Evolutionary conservation across 257 asterid genomes (phyloP).

Genomic region (Echites panduratus): DNA sequence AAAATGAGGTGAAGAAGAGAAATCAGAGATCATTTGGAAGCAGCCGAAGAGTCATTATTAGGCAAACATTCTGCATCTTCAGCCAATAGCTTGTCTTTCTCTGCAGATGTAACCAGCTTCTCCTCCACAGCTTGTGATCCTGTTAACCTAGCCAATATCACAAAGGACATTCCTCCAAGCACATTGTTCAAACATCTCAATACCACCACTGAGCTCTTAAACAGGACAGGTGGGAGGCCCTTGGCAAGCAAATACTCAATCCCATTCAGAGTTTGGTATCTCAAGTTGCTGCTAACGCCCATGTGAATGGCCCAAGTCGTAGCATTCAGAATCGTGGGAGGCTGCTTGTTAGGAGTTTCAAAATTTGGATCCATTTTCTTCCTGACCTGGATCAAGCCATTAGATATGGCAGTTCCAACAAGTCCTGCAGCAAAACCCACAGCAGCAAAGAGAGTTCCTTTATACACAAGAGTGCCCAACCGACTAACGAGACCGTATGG

Average conservation of each 20-base stretch:
- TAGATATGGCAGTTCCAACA: conserved; percentile 76
- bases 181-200: conserved; percentile 80
- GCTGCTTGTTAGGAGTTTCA: conserved; percentile 81
- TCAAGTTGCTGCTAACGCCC: conserved; percentile 76
- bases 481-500: conserved; percentile 45
- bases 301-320: conserved; percentile 85
- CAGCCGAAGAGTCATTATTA: background rate
- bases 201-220: conserved; percentile 63
- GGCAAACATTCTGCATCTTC: background rate
- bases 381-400: conserved; percentile 66
- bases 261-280: conserved; percentile 85
- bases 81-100: conserved; percentile 2
- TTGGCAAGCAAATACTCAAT: conserved; percentile 65
- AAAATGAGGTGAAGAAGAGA: background rate
- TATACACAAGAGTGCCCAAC: conserved; percentile 68
- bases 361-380: conserved; percentile 81
- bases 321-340: conserved; percentile 69
- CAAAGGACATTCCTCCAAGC: conserved; percentile 86
- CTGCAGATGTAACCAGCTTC: background rate
- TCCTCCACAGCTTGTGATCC: conserved; percentile 49
- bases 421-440: conserved; percentile 90
- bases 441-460: conserved; percentile 67
- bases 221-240: conserved; percentile 49
- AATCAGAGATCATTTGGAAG: background rate
- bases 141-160: conserved; percentile 72